phyloP scores from a whole-genome alignment of 805 yeast species.

The Teunomyces cretensis region DNA sequence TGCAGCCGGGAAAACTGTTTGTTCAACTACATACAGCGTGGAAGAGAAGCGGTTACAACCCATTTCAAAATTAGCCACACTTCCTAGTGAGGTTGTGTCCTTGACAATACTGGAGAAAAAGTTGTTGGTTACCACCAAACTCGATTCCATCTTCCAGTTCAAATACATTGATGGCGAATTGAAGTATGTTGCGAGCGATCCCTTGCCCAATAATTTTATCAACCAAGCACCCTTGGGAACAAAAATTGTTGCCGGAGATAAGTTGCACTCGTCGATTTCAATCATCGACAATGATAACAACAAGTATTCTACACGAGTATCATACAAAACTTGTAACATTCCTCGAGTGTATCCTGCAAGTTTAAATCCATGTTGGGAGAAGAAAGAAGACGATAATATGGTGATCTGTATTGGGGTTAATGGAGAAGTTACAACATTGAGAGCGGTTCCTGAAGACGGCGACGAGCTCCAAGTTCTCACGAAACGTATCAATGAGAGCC shows the following conservation, averaged over 20 bases:
- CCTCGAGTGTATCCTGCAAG: constrained; percentile 31
- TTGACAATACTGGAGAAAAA: constrained; percentile 19
- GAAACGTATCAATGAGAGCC: constrained; percentile 10
- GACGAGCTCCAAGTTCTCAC: constrained; percentile 15
- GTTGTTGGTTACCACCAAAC: constrained; percentile 29
- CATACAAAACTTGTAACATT: constrained; percentile 25
- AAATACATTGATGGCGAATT: constrained; percentile 12
- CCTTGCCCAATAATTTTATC: constrained; percentile 31
- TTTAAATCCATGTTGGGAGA: constrained; percentile 22
- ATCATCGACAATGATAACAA: constrained; percentile 18
- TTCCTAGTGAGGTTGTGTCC: constrained; percentile 32
- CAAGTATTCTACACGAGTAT: constrained; percentile 9
- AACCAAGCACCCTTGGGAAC: constrained; percentile 25
- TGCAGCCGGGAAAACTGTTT: constrained; percentile 28
- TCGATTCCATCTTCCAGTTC: constrained; percentile 37
- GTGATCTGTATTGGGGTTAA: constrained; percentile 34
- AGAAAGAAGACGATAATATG: constrained; percentile 5
- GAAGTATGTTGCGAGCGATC: constrained; percentile 26
- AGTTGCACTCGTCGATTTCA: constrained; percentile 32
- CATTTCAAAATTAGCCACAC: constrained; percentile 18
- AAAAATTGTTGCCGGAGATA: constrained; percentile 33
- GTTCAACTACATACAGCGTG: constrained; percentile 32
- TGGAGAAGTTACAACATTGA: constrained; percentile 32
- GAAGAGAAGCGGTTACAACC: constrained; percentile 34
- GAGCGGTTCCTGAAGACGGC: constrained; percentile 13